Conservation (phyloP, 192 early-diverging fungal species). For the Spinellus fusiger region DNA sequence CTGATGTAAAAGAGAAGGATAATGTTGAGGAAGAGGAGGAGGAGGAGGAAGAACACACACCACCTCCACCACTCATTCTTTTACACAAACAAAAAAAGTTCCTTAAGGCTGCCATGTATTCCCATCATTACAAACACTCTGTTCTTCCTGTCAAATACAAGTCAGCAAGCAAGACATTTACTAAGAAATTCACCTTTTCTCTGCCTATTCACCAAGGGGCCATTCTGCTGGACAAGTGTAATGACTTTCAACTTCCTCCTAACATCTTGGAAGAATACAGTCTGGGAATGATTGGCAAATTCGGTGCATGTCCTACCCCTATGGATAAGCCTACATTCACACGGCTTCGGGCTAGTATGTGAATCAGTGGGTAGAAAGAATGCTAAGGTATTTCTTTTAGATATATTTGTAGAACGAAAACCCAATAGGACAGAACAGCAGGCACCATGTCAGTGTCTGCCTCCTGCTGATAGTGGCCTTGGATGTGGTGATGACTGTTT, state of each 20-base stretch:
- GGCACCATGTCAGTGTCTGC: conserved; percentile 55
- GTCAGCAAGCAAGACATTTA: not conserved
- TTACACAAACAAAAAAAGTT: conserved; percentile 45
- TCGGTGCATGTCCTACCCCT: not conserved
- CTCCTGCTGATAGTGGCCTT: conserved; percentile 35
- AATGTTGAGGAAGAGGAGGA: too few species aligned
- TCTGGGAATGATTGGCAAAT: conserved; percentile 11
- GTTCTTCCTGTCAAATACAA: not conserved
- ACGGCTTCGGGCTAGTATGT: conserved; percentile 52
- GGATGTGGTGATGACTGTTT: conserved; percentile 70
- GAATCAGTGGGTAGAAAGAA: not conserved
- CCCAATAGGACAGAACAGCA: conserved; percentile 42
- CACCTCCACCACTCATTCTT: not conserved
- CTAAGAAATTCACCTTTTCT: conserved; percentile 39
- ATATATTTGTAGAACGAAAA: conserved; percentile 73
- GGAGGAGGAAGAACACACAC: too few species aligned
- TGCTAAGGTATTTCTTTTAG: conserved; percentile 23
- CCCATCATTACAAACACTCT: conserved; percentile 25
- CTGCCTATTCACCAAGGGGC: conserved; percentile 60
- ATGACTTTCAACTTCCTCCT: conserved; percentile 61
- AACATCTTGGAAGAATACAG: conserved; percentile 54
- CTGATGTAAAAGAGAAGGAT: not conserved
- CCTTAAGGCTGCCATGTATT: conserved; percentile 48
- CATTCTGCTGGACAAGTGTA: conserved; percentile 40
- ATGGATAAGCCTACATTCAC: conserved; percentile 24